phyloP scores from a whole-genome alignment of 2,329 filamentous ascomycete species.

The Aspergillus spinulosporus region DNA sequence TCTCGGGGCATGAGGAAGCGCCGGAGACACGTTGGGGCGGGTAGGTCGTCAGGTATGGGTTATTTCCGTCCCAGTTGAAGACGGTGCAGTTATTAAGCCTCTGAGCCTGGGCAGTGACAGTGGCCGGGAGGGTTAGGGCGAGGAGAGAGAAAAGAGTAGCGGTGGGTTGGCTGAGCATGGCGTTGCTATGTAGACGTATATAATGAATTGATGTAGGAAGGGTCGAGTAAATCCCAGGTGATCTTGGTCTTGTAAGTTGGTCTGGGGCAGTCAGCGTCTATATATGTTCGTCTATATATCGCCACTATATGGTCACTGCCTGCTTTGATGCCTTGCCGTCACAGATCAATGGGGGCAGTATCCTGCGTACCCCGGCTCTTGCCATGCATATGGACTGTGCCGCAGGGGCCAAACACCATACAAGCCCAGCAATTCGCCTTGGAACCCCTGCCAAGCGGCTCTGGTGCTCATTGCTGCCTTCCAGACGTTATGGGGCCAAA shows the following conservation, averaged over 20 bases:
- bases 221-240: not conserved
- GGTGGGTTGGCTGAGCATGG: not conserved
- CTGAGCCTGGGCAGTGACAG: not conserved
- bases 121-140: not conserved
- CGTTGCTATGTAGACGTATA: not conserved
- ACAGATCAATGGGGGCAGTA: not conserved
- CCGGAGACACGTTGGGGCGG: slow-evolving; percentile 5
- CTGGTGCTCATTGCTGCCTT: not conserved
- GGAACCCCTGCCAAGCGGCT: not conserved
- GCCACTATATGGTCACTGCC: not conserved
- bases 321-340: not conserved
- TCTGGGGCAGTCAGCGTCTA: not conserved
- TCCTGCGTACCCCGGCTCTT: not conserved
- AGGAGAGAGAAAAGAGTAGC: slow-evolving; percentile 2
- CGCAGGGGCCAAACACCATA: not conserved
- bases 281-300: too few relatives aligned
- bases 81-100: slow-evolving; percentile 3
- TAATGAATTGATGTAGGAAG: not conserved
- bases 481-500: not conserved
- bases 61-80: slow-evolving; percentile 12
- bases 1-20: slow-evolving; percentile 1
- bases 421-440: not conserved
- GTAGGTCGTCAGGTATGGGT: not conserved
- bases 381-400: not conserved
- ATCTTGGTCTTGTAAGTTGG: not conserved